A percentile compares a stretch with the other conserved stretches of the same genome.
phyloP scores from a whole-genome alignment of 2,329 filamentous ascomycete species.

The Diaporthe citrichinensis region DNA sequence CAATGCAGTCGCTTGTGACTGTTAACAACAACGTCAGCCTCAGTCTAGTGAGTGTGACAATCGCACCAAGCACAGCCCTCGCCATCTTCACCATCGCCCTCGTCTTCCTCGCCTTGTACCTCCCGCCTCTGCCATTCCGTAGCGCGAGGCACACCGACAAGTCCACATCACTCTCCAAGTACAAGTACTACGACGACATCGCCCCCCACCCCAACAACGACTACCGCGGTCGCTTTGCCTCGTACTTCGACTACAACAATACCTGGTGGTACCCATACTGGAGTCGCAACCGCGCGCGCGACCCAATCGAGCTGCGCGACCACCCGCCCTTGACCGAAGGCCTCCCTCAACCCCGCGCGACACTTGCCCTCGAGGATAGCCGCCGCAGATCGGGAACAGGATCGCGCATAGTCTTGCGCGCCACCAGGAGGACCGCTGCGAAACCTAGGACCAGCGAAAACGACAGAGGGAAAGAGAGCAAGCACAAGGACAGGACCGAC shows the following conservation, averaged over 20 bases:
- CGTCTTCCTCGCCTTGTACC: constrained; percentile 66
- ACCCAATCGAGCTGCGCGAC: constrained; percentile 43
- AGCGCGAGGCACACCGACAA: constrained; percentile 33
- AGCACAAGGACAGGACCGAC: constrained; percentile 45
- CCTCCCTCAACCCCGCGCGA: constrained; percentile 39
- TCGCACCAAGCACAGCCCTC: constrained; percentile 71
- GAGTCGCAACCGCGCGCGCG: constrained; percentile 36
- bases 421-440: constrained; percentile 35
- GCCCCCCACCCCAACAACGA: not conserved
- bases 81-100: constrained; percentile 64
- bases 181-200: constrained; percentile 28
- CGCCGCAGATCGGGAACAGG: constrained; percentile 34
- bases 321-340: constrained; percentile 43
- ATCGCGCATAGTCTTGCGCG: constrained; percentile 41
- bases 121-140: constrained; percentile 50
- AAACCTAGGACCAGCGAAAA: constrained; percentile 41
- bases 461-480: constrained; percentile 39
- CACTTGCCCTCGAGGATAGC: constrained; percentile 35
- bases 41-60: constrained; percentile 70
- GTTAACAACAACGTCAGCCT: constrained; percentile 74
- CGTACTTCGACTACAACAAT: constrained; percentile 35
- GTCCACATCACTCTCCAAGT: constrained; percentile 28
- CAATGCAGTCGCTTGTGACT: constrained; percentile 72
- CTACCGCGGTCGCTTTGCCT: constrained; percentile 24
- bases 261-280: constrained; percentile 34